Evolutionary conservation across 805 yeast genomes (phyloP).

Genomic region (Kodamaea hsintzibuensis): DNA sequence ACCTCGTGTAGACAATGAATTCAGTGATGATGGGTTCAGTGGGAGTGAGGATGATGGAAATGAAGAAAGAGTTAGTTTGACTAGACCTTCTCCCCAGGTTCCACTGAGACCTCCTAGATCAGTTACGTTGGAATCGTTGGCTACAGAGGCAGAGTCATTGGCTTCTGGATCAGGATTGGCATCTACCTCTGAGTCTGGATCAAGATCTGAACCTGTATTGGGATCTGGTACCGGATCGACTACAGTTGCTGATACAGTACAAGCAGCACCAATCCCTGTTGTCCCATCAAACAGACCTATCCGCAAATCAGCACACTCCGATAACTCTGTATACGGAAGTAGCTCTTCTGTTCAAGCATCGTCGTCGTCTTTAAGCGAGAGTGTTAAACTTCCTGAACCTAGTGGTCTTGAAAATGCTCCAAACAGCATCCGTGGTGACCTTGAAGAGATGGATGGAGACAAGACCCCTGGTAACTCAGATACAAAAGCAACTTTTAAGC

Average conservation of each 20-base stretch:
- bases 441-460: conserved; percentile 25
- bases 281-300: neutral
- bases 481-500: conserved; percentile 30
- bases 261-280: neutral
- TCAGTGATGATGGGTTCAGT: conserved; percentile 4
- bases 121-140: neutral
- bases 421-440: neutral
- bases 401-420: neutral
- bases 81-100: conserved; percentile 15
- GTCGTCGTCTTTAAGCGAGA: neutral
- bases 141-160: neutral
- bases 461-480: conserved; percentile 34
- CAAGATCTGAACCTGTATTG: neutral
- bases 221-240: neutral
- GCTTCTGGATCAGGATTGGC: neutral
- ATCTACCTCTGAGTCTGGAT: neutral
- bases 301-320: neutral
- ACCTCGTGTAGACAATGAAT: neutral
- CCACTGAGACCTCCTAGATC: conserved; percentile 18
- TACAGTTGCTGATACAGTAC: neutral
- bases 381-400: neutral
- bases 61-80: conserved; percentile 1
- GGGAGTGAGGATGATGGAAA: conserved; percentile 1
- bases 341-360: neutral
- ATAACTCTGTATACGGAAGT: neutral